phyloP scores from a whole-genome alignment of 345 rosid species.

The Cardamine chenopodiifolia region DNA sequence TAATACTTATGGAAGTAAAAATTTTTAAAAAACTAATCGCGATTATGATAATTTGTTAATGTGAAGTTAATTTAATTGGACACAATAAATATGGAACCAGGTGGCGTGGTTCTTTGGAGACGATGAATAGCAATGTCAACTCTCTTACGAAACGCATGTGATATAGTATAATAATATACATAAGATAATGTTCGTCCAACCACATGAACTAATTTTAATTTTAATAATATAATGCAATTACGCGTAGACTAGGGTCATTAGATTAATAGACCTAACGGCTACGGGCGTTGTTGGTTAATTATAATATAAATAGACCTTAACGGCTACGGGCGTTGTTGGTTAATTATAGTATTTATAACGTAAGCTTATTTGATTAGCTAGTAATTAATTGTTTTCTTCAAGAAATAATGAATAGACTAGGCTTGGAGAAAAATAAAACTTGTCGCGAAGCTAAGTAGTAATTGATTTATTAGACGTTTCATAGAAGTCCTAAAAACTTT shows the following conservation, averaged over 20 bases:
- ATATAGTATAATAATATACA: conserved; percentile 18
- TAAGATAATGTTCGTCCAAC: conserved; percentile 45
- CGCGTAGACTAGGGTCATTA: conserved; percentile 47
- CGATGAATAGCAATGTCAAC: conserved; percentile 47
- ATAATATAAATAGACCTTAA: conserved; percentile 30
- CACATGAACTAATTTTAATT: conserved; percentile 40
- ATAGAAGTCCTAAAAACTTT: neutral
- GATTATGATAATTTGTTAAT: neutral
- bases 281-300: conserved; percentile 36
- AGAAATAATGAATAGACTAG: conserved; percentile 12
- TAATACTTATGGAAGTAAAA: neutral
- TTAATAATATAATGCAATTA: conserved; percentile 35
- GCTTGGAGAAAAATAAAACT: conserved; percentile 2
- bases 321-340: conserved; percentile 40
- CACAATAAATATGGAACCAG: conserved; percentile 44
- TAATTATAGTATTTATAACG: conserved; percentile 17
- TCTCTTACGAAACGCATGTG: conserved; percentile 45
- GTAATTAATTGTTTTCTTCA: conserved; percentile 21
- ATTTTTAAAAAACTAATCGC: neutral
- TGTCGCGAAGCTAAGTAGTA: conserved; percentile 16
- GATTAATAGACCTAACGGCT: conserved; percentile 40
- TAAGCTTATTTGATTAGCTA: conserved; percentile 34
- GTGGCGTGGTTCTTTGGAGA: conserved; percentile 47
- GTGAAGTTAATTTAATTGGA: conserved; percentile 8
- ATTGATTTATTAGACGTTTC: neutral